Conservation (phyloP, 2,329 filamentous ascomycete species). For the Calonectria crousiana region DNA sequence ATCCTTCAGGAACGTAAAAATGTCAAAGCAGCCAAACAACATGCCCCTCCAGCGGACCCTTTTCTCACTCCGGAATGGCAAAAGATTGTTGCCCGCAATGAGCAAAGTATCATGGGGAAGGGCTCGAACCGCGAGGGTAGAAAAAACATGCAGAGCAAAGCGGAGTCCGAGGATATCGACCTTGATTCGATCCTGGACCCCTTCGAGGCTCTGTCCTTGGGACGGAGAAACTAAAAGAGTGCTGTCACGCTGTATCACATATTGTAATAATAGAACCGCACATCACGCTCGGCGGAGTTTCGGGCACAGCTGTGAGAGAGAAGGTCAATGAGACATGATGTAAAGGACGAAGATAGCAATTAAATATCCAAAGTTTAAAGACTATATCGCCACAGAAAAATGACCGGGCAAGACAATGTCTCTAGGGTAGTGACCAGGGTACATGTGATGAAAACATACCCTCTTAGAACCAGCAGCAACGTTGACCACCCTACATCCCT, state of each 20-base stretch:
- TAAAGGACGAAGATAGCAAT: neutral
- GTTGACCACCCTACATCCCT: neutral
- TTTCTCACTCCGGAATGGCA: neutral
- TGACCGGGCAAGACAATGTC: neutral
- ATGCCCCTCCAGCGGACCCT: neutral
- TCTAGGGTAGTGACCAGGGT: neutral
- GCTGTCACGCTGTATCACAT: neutral
- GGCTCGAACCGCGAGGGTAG: neutral
- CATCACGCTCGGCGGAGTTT: neutral
- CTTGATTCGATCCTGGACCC: neutral
- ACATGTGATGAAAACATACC: neutral
- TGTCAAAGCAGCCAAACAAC: neutral
- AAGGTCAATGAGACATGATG: slow-evolving; percentile 3
- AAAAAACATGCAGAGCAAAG: neutral
- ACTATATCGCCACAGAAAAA: neutral
- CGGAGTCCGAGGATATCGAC: neutral
- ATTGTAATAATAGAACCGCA: slow-evolving; percentile 10
- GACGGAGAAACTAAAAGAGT: neutral
- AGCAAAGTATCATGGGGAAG: neutral
- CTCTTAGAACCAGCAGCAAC: neutral
- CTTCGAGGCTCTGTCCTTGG: neutral
- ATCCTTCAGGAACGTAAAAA: neutral
- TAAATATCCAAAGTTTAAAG: neutral
- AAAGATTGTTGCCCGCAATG: neutral
- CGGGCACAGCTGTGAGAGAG: neutral